Conservation (phyloP, 208 protist genomes). For the Trypanosoma conorhini region DNA sequence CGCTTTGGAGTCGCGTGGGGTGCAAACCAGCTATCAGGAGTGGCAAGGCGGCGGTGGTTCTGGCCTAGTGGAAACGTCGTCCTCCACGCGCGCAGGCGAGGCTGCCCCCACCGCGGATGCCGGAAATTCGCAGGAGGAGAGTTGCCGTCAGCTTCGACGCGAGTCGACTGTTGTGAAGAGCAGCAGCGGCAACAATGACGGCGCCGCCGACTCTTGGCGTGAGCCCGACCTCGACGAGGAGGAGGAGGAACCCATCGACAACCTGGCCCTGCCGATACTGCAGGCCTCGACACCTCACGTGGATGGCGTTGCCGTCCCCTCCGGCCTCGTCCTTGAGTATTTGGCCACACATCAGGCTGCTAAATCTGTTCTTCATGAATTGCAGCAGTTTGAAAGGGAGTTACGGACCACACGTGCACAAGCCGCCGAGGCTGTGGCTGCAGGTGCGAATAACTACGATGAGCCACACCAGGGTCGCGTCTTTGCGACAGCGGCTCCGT, state of each 20-base stretch:
- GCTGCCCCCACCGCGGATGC: neutral
- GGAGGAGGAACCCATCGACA: conserved; percentile 62
- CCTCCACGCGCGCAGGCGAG: neutral
- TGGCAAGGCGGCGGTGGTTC: neutral
- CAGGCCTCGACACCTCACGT: conserved; percentile 42
- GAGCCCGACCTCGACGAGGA: conserved; percentile 58
- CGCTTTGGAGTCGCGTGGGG: conserved; percentile 44
- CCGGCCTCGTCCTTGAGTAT: conserved; percentile 83
- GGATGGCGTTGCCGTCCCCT: conserved; percentile 66
- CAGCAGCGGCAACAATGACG: conserved; percentile 9
- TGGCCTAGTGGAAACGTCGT: neutral
- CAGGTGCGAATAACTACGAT: conserved; percentile 30
- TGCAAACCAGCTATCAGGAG: conserved; percentile 43
- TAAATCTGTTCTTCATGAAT: conserved; percentile 76
- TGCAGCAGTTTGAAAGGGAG: conserved; percentile 57
- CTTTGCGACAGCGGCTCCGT: conserved; percentile 10
- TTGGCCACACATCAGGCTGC: conserved; percentile 76
- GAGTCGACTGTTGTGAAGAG: conserved; percentile 5
- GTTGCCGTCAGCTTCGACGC: neutral
- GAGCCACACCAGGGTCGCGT: conserved; percentile 16
- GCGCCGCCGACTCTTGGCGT: conserved; percentile 40
- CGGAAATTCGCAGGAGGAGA: neutral
- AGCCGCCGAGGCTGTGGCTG: conserved; percentile 17
- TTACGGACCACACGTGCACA: conserved; percentile 3
- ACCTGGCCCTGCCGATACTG: conserved; percentile 46